Conservation (phyloP, 2,329 filamentous ascomycete genomes). For the Teratosphaeria zuluensis region DNA sequence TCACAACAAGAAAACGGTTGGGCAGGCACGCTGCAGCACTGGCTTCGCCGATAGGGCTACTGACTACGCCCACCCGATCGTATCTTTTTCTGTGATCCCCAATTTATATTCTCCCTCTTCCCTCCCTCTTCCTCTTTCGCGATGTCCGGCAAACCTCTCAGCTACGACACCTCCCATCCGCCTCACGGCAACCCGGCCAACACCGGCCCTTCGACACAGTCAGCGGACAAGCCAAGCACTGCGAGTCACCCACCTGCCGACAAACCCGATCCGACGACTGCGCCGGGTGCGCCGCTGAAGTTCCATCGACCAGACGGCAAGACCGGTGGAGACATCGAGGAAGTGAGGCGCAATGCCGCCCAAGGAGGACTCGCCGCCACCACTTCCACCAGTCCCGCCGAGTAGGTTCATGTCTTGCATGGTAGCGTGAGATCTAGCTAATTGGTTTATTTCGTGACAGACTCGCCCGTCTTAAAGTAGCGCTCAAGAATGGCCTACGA, state of each 20-base stretch:
- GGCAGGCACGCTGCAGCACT: neutral
- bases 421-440: conserved; percentile 29
- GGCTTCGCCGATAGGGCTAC: neutral
- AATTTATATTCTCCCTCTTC: conserved; percentile 1
- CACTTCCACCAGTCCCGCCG: conserved; percentile 35
- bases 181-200: conserved; percentile 22
- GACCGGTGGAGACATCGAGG: conserved; percentile 9
- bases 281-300: conserved; percentile 6
- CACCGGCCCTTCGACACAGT: conserved; percentile 16
- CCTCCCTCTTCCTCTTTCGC: conserved; percentile 5
- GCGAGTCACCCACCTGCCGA: conserved; percentile 21
- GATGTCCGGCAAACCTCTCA: conserved; percentile 20
- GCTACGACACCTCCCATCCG: conserved; percentile 13
- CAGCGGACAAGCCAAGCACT: conserved; percentile 21
- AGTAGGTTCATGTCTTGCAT: conserved; percentile 9
- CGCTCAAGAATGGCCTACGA: conserved; percentile 62
- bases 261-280: conserved; percentile 24
- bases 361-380: conserved; percentile 40
- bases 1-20: neutral
- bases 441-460: conserved; percentile 32
- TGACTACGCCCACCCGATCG: neutral
- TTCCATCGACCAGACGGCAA: conserved; percentile 7
- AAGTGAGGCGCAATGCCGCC: conserved; percentile 27
- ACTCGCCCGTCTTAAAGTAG: conserved; percentile 51
- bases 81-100: neutral